Evolutionary conservation across 2,329 filamentous ascomycete genomes (phyloP).

Genomic region (Amylocarpus encephaloides): DNA sequence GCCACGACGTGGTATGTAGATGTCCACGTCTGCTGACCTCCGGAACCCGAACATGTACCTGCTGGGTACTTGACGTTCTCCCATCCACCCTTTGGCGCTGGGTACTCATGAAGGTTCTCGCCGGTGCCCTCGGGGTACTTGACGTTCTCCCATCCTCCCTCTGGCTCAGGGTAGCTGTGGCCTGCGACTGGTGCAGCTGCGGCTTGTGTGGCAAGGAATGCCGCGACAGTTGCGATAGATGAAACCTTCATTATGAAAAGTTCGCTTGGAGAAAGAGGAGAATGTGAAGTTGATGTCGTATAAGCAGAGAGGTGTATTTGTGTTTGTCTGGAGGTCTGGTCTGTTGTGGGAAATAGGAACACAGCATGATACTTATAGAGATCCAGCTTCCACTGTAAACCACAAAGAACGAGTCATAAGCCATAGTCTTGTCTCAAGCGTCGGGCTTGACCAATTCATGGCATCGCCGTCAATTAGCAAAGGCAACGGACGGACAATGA

Average conservation of each 20-base stretch:
- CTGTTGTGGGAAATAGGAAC: no score
- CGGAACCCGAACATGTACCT: constrained; percentile 11
- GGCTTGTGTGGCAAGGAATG: background rate
- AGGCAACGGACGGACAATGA: no score
- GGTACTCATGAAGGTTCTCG: constrained; percentile 10
- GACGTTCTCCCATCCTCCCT: constrained; percentile 12
- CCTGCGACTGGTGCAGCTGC: background rate
- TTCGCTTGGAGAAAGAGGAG: background rate
- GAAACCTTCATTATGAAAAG: background rate
- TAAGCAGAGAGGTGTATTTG: background rate
- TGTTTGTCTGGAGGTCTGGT: background rate
- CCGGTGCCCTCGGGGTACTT: constrained; percentile 13
- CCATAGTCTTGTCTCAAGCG: no score
- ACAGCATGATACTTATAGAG: no score
- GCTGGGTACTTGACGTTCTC: constrained; percentile 4
- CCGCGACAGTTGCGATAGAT: background rate
- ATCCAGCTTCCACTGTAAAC: no score
- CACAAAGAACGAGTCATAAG: no score
- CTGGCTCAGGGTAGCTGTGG: constrained; percentile 8
- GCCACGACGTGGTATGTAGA: constrained; percentile 41
- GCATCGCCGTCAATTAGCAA: no score
- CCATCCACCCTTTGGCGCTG: constrained; percentile 1
- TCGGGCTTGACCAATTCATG: no score
- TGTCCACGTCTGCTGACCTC: constrained; percentile 33
- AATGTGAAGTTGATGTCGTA: background rate